phyloP scores from a whole-genome alignment of 257 asterid species.

The Echium plantagineum region DNA sequence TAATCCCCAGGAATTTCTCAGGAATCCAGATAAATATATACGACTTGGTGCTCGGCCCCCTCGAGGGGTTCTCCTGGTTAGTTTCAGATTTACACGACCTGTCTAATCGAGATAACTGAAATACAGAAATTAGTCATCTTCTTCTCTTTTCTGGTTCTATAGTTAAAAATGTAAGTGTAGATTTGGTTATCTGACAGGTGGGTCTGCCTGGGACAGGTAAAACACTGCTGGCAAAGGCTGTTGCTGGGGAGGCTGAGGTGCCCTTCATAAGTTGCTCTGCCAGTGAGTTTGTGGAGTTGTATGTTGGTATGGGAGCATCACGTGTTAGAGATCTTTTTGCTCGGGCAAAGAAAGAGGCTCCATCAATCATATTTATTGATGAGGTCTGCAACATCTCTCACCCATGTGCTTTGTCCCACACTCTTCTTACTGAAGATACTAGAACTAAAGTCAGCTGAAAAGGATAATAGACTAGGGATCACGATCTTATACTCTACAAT shows the following conservation, averaged over 20 bases:
- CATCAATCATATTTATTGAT: conserved; percentile 93
- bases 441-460: not conserved
- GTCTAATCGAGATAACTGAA: not conserved
- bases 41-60: conserved; percentile 99
- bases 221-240: conserved; percentile 98
- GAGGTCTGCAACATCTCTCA: conserved; percentile 43
- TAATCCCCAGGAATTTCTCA: conserved; percentile 71
- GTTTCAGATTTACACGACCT: conserved; percentile 9
- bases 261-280: conserved; percentile 99
- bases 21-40: conserved; percentile 79
- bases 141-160: conserved; percentile 2
- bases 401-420: not conserved
- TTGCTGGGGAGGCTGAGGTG: conserved; percentile 98
- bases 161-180: conserved; percentile 2
- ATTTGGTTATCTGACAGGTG: conserved; percentile 43
- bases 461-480: not conserved
- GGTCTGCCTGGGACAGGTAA: conserved; percentile 99
- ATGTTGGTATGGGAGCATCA: conserved; percentile 99
- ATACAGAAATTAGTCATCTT: not conserved
- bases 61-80: conserved; percentile 97
- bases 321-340: conserved; percentile 99
- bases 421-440: conserved; percentile 1
- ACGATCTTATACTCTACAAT: conserved; percentile 7
- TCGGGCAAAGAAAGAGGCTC: conserved; percentile 97
- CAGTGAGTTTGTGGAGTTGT: conserved; percentile 94